Conservation (phyloP, 805 yeast genomes). For the Monosporozyma yasuniensis region DNA sequence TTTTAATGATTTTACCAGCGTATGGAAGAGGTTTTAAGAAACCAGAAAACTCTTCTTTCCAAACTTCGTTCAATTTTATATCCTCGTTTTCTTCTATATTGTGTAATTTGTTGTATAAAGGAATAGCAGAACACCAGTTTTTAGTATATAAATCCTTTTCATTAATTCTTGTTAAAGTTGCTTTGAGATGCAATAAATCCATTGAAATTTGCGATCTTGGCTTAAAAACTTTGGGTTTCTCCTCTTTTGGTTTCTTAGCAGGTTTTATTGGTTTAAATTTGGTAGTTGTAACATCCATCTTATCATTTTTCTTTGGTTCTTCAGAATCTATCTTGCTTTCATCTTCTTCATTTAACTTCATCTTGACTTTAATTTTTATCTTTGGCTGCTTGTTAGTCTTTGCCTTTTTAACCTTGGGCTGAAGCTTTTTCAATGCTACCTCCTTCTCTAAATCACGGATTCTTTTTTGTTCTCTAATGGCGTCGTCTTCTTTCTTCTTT, state of each 20-base stretch:
- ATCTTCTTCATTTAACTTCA: neutral
- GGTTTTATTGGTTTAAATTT: neutral
- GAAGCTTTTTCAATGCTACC: neutral
- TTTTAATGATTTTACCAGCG: conserved; percentile 24
- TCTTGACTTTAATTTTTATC: neutral
- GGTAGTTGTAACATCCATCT: neutral
- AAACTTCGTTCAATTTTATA: neutral
- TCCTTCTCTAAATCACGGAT: neutral
- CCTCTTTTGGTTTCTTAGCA: conserved; percentile 1
- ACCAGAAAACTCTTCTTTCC: neutral
- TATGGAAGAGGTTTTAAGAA: conserved; percentile 16
- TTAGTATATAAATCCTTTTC: conserved; percentile 4
- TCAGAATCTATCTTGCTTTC: neutral
- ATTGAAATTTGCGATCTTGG: conserved; percentile 17
- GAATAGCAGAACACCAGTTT: conserved; percentile 25
- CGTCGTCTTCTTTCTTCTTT: neutral
- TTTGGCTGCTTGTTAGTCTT: neutral
- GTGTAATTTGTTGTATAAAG: conserved; percentile 7
- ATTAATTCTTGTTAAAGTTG: conserved; percentile 3
- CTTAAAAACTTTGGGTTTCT: neutral
- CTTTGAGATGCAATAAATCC: conserved; percentile 1
- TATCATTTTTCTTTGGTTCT: neutral
- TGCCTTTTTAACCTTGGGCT: neutral
- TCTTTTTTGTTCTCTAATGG: neutral
- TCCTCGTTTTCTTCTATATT: neutral